These are phyloP conservation scores for Oidiodendron maius DNA, from an alignment of 495 filamentous ascomycete genomes.

Conservation along the genomic window DNA sequence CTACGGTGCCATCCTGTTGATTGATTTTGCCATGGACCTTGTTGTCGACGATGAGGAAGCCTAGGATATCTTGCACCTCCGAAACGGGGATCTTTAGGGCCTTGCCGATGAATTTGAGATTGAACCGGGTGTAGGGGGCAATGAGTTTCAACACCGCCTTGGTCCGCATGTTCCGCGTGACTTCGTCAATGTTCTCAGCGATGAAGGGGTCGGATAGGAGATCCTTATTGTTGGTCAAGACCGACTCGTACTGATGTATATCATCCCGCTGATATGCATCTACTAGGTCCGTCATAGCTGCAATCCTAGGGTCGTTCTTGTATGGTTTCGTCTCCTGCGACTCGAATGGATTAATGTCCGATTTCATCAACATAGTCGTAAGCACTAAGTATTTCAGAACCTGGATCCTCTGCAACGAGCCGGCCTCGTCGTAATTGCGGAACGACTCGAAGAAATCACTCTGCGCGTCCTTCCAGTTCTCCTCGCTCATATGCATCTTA, in stretches of 20 bases:
- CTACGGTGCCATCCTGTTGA: conserved; percentile 75
- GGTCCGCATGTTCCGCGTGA: conserved; percentile 96
- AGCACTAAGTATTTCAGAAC: conserved; percentile 96
- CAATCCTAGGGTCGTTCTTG: conserved; percentile 88
- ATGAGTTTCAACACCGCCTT: conserved; percentile 92
- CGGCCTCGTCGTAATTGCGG: conserved; percentile 97
- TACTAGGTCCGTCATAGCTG: conserved; percentile 94
- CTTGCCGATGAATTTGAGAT: conserved; percentile 75
- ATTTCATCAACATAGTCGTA: conserved; percentile 97
- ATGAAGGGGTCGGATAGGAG: conserved; percentile 92
- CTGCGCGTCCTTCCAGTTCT: conserved; percentile 97
- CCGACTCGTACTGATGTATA: conserved; percentile 82
- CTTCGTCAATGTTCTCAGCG: conserved; percentile 97
- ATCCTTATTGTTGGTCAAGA: conserved; percentile 83
- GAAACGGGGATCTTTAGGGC: conserved; percentile 74
- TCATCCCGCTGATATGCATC: conserved; percentile 96
- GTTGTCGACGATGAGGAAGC: conserved; percentile 86
- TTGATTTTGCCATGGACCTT: conserved; percentile 85
- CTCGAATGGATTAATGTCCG: conserved; percentile 98
- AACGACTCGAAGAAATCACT: conserved; percentile 98
- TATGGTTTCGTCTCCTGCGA: conserved; percentile 99
- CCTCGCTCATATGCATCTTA: conserved; percentile 99
- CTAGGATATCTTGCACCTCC: conserved; percentile 90
- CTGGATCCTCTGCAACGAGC: conserved; percentile 91
- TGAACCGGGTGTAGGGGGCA: conserved; percentile 91